These are phyloP conservation scores for Nadsonia fulvescens DNA, from an alignment of 805 yeast species.

Conservation along the genomic window DNA sequence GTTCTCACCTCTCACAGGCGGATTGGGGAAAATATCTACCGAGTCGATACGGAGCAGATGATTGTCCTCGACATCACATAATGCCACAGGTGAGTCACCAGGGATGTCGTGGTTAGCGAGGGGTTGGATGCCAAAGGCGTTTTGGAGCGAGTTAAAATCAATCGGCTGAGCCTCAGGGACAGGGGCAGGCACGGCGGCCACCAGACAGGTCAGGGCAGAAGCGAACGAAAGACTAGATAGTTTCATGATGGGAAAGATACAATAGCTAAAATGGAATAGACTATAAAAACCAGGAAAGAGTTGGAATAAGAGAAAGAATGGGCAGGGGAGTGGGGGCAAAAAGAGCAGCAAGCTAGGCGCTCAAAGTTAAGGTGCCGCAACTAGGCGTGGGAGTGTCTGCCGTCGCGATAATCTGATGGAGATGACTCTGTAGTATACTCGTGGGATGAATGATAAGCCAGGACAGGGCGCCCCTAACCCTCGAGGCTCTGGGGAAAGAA, in stretches of 20 bases:
- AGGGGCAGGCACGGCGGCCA: slow-evolving; percentile 2
- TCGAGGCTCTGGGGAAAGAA: too few species aligned
- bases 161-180: slow-evolving; percentile 3
- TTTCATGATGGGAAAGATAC: slow-evolving; percentile 3
- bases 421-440: too few species aligned
- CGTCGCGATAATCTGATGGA: too few species aligned
- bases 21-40: slow-evolving; percentile 61
- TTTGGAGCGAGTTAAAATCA: slow-evolving; percentile 3
- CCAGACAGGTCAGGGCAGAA: background rate
- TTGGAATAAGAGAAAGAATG: too few species aligned
- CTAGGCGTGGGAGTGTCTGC: too few species aligned
- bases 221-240: slow-evolving; percentile 1
- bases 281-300: too few species aligned
- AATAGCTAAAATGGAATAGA: too few species aligned
- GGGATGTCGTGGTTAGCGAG: slow-evolving; percentile 30
- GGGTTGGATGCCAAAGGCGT: slow-evolving; percentile 2
- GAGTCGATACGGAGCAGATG: slow-evolving; percentile 48
- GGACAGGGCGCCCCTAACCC: too few species aligned
- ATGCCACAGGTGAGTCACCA: slow-evolving; percentile 71
- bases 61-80: slow-evolving; percentile 47
- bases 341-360: too few species aligned
- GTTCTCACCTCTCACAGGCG: slow-evolving; percentile 74
- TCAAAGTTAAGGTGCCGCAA: too few species aligned
- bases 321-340: too few species aligned
- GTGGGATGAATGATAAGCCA: too few species aligned